Evolutionary conservation across 179 eudicot genomes (phyloP).

Genomic region (Drosera spatulata): DNA sequence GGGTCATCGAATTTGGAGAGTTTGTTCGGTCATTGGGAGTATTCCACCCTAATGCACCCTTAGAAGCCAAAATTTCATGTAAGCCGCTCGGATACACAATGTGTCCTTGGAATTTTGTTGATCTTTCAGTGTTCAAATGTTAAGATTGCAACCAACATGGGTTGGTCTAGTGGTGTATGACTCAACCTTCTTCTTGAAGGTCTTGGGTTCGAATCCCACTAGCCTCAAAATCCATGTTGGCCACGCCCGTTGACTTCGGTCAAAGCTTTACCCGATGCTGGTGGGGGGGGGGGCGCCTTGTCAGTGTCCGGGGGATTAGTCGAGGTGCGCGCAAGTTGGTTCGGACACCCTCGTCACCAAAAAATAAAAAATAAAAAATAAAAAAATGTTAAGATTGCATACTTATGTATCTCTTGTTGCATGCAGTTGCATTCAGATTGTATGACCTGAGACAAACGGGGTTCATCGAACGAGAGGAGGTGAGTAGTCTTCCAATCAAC

Average conservation of each 20-base stretch:
- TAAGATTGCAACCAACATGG: not conserved
- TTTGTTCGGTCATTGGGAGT: constrained; percentile 53
- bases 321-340: not conserved
- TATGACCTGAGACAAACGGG: constrained; percentile 67
- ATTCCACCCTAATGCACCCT: constrained; percentile 59
- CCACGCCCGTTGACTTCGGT: no score
- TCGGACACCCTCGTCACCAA: no score
- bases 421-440: constrained; percentile 67
- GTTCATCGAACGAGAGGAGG: constrained; percentile 76
- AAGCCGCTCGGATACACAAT: constrained; percentile 5
- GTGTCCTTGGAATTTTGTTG: no score
- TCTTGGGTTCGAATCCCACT: no score
- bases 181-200: no score
- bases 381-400: not conserved
- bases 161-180: no score
- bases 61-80: constrained; percentile 44
- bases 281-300: no score
- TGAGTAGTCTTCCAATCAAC: constrained; percentile 9
- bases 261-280: no score
- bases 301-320: not conserved
- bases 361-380: no score
- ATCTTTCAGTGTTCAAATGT: not conserved
- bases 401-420: constrained; percentile 1
- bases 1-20: constrained; percentile 67
- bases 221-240: no score